Percentiles rank a stretch among this genome's conserved stretches.
These are phyloP conservation scores for Rhexocercosporidium sp. DNA, from an alignment of 2,329 filamentous ascomycete genomes.

Conservation along the genomic window DNA sequence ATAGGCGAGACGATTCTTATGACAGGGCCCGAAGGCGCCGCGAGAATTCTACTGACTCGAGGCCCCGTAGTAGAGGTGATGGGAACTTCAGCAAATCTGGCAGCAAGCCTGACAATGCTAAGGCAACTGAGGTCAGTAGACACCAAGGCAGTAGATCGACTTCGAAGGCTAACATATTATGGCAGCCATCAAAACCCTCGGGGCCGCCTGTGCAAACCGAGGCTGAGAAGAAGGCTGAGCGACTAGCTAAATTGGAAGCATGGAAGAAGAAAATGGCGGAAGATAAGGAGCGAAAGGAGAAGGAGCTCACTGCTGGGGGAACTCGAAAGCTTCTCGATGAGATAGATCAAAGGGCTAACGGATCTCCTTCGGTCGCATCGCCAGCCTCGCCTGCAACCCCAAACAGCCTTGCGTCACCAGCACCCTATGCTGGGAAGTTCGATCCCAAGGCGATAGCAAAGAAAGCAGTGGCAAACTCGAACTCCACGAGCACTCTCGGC, in stretches of 20 bases:
- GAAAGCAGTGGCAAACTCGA: conserved; percentile 68
- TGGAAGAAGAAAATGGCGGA: conserved; percentile 90
- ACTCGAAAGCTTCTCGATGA: conserved; percentile 72
- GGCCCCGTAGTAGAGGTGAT: conserved; percentile 68
- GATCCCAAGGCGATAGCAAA: conserved; percentile 87
- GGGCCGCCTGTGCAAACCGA: conserved; percentile 62
- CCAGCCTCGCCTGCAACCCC: conserved; percentile 57
- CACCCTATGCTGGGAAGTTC: conserved; percentile 77
- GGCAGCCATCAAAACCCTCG: conserved; percentile 59
- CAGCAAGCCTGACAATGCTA: conserved; percentile 54
- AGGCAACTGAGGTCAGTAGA: conserved; percentile 61
- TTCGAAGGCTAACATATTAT: conserved; percentile 21
- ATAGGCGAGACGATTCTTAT: conserved; percentile 75
- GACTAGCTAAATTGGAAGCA: conserved; percentile 80
- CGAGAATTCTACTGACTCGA: conserved; percentile 75
- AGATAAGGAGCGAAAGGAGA: conserved; percentile 74
- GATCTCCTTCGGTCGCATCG: conserved; percentile 49
- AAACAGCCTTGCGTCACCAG: conserved; percentile 56
- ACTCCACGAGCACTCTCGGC: conserved; percentile 59
- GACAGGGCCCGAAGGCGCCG: conserved; percentile 67
- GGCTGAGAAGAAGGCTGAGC: conserved; percentile 78
- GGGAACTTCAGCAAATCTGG: conserved; percentile 63
- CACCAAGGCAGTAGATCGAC: not conserved
- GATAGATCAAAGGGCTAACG: conserved; percentile 72
- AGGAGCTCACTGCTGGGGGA: conserved; percentile 67